These are phyloP conservation scores for Leccinellum rugosiceps DNA, from an alignment of 768 basidiomycete species.

Conservation along the genomic window DNA sequence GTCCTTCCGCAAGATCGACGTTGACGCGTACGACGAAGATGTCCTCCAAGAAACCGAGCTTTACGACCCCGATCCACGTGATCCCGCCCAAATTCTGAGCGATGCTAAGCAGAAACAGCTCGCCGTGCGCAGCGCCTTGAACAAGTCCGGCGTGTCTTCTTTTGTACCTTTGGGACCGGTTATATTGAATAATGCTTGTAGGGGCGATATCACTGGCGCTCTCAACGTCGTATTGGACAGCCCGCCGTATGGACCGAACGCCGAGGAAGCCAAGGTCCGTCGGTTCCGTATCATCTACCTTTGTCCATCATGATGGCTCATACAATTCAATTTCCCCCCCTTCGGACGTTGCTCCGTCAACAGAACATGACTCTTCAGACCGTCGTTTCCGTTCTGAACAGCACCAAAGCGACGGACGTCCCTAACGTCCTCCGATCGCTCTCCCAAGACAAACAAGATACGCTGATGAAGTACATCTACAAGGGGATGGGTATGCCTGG, in stretches of 20 bases:
- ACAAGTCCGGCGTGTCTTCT: constrained; percentile 53
- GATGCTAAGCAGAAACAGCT: constrained; percentile 75
- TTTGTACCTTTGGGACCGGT: too few species aligned
- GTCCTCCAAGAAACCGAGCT: constrained; percentile 80
- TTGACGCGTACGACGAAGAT: constrained; percentile 93
- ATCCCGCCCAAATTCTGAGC: constrained; percentile 65
- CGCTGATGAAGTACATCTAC: constrained; percentile 97
- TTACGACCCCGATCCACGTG: constrained; percentile 81
- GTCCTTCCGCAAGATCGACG: constrained; percentile 89
- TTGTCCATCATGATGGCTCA: not conserved
- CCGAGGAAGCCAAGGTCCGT: constrained; percentile 86
- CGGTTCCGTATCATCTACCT: not conserved
- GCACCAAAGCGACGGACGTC: constrained; percentile 88
- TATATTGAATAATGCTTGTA: constrained; percentile 25
- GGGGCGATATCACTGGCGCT: constrained; percentile 76
- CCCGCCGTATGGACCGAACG: constrained; percentile 84
- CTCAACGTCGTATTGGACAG: constrained; percentile 67
- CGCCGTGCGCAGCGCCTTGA: constrained; percentile 68
- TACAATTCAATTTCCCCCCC: not conserved
- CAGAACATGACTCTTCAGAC: constrained; percentile 79
- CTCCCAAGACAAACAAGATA: constrained; percentile 76
- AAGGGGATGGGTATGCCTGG: constrained; percentile 83
- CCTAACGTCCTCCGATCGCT: constrained; percentile 68
- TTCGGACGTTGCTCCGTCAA: not conserved
- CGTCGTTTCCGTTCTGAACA: constrained; percentile 87